These are phyloP conservation scores for Dictyostelium firmibasis DNA, from an alignment of 78 protist genomes.

Conservation along the genomic window DNA sequence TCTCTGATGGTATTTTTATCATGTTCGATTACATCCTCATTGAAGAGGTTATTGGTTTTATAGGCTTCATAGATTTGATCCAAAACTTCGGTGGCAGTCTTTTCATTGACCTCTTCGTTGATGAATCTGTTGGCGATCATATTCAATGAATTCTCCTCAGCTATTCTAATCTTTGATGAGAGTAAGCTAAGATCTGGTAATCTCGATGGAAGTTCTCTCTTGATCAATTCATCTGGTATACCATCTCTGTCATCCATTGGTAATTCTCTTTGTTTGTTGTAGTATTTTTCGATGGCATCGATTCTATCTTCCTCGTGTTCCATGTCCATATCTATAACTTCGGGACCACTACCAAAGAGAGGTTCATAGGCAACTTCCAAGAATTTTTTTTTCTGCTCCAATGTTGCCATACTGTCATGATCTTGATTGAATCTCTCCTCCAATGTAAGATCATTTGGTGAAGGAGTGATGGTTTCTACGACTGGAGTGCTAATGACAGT, in stretches of 20 bases:
- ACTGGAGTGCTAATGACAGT: not conserved
- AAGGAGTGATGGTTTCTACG: not conserved
- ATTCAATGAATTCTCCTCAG: not conserved
- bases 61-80: constrained; percentile 20
- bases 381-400: too few species aligned
- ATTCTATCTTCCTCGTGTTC: too few species aligned
- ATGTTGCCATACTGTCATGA: too few species aligned
- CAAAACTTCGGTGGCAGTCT: constrained; percentile 42
- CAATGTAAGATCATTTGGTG: not conserved
- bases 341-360: too few species aligned
- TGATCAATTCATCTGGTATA: not conserved
- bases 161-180: not conserved
- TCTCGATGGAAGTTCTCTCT: not conserved
- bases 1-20: constrained; percentile 31
- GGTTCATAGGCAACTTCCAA: too few species aligned
- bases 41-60: not conserved
- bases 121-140: constrained; percentile 8
- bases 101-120: constrained; percentile 17
- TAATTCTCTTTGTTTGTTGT: not conserved
- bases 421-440: too few species aligned
- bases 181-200: constrained; percentile 22
- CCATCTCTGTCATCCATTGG: not conserved
- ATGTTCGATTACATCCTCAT: constrained; percentile 18
- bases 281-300: not conserved
- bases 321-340: not conserved